Evolutionary conservation across 768 basidiomycete genomes (phyloP), one percentile per base, ranked within the genome.

Genomic region (Mycena indigotica): DNA sequence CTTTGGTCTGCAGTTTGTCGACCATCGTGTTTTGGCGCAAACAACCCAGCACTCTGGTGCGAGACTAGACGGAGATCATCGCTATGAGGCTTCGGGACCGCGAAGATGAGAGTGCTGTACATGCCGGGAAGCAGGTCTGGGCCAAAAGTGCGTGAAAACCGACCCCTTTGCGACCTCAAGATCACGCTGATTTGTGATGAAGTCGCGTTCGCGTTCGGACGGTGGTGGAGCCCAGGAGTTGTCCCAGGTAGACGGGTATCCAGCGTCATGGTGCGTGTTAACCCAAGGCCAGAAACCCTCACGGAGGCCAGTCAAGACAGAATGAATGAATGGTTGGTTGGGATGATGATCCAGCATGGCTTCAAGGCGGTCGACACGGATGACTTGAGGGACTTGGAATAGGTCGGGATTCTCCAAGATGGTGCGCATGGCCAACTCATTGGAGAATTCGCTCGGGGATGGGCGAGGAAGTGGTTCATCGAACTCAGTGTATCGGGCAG

Each of bases 91-190:
- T 78, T 78, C 0, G 77, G 79, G 0, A 82, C 72, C 1, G 70
- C 72, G 32, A 72, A 62, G 0, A 80, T 62, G 0, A 77, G 81
- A 45, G 72, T 69, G 25, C 62, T 66, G 40, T 74, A 72, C 80
- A 83, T 82, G 0, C 79, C 78, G 0, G 75, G 79, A 0, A 77
- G 64, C 1, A 79, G 69, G 2, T 74, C 58, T 3, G 52, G 25
- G 1, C 71, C 69, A 62, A 80, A 79, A 1, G 70, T 58, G 24
- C 52, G 39, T 5, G 72, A 75, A 55, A 67, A 73, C 17, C 65
- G 61, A 3, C 59, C 65, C n/a, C 61, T 53, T 26, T 39, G 45
- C 2, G n/a, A 70, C 56, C 53, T 73, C 71, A 10, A 50, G 50
- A 28, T 72, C 67, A 1, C 65, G 46, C 56, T 77, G 75, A 0